Evolutionary conservation across 352 stramenopile genomes (phyloP), one percentile per base, ranked within the genome.

Genomic region (Globisporangium canariense): DNA sequence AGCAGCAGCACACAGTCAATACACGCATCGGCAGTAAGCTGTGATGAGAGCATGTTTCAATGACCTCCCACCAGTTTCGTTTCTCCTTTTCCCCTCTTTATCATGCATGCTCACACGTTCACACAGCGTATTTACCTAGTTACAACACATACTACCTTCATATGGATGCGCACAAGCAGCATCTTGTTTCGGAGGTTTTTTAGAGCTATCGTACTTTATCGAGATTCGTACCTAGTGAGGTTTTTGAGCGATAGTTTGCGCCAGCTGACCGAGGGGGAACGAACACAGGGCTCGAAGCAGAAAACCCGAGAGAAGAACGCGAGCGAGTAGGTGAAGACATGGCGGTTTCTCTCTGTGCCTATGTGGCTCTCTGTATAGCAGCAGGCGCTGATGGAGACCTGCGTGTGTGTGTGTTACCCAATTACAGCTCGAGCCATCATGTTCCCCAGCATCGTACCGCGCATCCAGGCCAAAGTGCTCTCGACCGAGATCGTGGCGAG

Each of bases 401-500:
- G 4, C 40, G 14, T 41, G 28, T 25, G 14, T 25, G 14, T 56
- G 28, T 56, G 16, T 11, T 38, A 1, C 7, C 13, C 25, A 28
- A 28, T 54, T 40, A 6, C 53, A 22, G 53, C 3, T 22, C 13
- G 25, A 36, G 32, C 38, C 1, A 66, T 60, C 34, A 85, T 91
- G 74, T 68, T 93, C 46, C 83, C 82, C 41, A 86, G 74, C 58
- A 78, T 93, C 70, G 82, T 93, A 22, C 82, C 84, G 20, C 82
- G 84, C 52, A 52, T 93, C 58, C 83, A 93, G 64, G 77, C 84
- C 66, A 89, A 87, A 55, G 78, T 93, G 57, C 64, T 93, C 36
- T 74, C 86, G 73, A 70, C 83, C 9, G 79, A 89, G 53, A 69
- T 91, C 63, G 74, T 93, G 28, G 78, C 78, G 45, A 83, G 79